phyloP scores from a whole-genome alignment of 495 filamentous ascomycete genomes.

The Podospora pseudocomata region DNA sequence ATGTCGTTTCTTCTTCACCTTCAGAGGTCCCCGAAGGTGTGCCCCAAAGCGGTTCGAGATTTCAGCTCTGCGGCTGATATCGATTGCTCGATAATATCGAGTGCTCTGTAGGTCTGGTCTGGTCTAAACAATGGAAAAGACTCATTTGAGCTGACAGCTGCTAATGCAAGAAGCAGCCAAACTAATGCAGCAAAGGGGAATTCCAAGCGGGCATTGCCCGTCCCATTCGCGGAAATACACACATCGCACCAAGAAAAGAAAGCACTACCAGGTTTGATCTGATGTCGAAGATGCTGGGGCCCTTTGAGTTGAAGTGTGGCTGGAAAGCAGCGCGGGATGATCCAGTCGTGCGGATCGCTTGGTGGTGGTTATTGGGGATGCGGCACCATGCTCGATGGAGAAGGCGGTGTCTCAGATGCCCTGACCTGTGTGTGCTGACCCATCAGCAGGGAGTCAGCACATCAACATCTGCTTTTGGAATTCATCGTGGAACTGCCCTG shows the following conservation, averaged over 20 bases:
- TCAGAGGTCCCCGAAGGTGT: neutral
- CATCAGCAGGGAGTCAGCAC: neutral
- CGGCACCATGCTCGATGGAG: neutral
- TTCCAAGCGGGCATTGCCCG: neutral
- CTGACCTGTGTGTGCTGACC: too few species aligned
- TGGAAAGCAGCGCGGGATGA: conserved; percentile 14
- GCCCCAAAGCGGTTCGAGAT: neutral
- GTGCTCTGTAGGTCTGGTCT: neutral
- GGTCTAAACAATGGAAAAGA: neutral
- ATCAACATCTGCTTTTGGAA: neutral
- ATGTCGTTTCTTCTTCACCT: neutral
- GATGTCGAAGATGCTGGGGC: neutral
- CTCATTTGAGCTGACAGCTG: neutral
- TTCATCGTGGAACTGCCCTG: neutral
- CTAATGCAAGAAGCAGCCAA: neutral
- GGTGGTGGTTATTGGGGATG: neutral
- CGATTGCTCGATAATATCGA: neutral
- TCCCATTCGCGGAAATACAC: neutral
- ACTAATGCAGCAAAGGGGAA: neutral
- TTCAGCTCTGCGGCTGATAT: neutral
- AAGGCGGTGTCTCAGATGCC: neutral
- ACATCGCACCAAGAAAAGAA: conserved; percentile 6
- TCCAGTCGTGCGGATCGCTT: conserved; percentile 5
- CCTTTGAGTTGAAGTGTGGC: neutral
- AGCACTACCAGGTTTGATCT: neutral